Evolutionary conservation across 495 filamentous ascomycete genomes (phyloP), one percentile per base, ranked within the genome.

Genomic region (Talaromyces thailandensis): DNA sequence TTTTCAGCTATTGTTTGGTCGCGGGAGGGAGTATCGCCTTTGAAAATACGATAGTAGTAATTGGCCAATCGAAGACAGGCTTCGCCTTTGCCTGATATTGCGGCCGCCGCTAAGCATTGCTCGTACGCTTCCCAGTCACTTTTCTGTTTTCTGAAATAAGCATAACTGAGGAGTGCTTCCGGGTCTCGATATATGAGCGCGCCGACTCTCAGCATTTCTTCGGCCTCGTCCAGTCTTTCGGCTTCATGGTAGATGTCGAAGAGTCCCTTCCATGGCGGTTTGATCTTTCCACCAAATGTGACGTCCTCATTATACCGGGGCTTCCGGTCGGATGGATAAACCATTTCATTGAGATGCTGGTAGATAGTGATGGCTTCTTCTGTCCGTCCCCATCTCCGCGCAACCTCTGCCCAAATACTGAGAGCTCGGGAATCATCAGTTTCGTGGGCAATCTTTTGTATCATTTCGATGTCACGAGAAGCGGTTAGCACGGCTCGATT

Each of bases 11-110:
- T 6, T 11, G 67, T 60, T 37, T 71, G 63, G 2, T 65, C 74
- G 2, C 63, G 67, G 5, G 66, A 72, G 0, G 69, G 67, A 56
- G 68, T 68, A 21, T 58, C 48, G 1, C 74, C 71, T 9, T 64
- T 62, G 18, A 43, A 71, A 7, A 66, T 76, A 26, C 66, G 68
- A 56, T 72, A 75, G 60, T 80, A 80, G 64, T 68, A 75, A 57
- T 76, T 76, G 2, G 68, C 77, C 14, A 80, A 62, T 57, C 68
- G 71, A 6, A 68, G 45, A 62, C 72, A 73, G 1, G 77, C 76
- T 6, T 64, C 50, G 0, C 6, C 6, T 21, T 72, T 18, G 0
- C 73, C 74, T 1, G 66, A 53, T 2, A 64, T 65, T 0, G 76
- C 76, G 26, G 76, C 75, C 50, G 69, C 67, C 56, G 18, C 60